Conservation (phyloP, 2,329 filamentous ascomycete species). For the Penicillium sp. region DNA sequence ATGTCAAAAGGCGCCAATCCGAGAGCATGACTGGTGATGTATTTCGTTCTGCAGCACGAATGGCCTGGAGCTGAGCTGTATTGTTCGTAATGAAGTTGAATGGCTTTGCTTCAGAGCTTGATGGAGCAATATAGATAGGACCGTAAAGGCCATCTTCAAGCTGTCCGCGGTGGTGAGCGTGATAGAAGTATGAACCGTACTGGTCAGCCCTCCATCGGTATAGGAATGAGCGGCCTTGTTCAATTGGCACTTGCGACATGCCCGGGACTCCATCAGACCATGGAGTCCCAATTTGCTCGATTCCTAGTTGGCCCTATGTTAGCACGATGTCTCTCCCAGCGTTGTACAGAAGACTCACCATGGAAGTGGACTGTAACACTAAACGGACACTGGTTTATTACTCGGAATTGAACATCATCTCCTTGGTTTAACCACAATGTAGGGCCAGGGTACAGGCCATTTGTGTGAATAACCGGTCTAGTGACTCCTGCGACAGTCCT, state of each 20-base stretch:
- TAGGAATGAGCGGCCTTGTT: slow-evolving; percentile 45
- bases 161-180: slow-evolving; percentile 53
- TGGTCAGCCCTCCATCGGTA: slow-evolving; percentile 55
- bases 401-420: slow-evolving; percentile 27
- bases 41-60: slow-evolving; percentile 48
- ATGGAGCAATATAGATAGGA: slow-evolving; percentile 47
- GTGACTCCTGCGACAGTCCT: slow-evolving; percentile 21
- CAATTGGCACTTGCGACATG: slow-evolving; percentile 51
- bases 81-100: slow-evolving; percentile 30
- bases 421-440: slow-evolving; percentile 24
- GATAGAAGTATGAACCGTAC: slow-evolving; percentile 59
- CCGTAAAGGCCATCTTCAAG: slow-evolving; percentile 59
- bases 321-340: neutral
- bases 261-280: slow-evolving; percentile 60
- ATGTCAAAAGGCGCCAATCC: slow-evolving; percentile 55
- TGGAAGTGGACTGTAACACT: slow-evolving; percentile 31
- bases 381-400: slow-evolving; percentile 28
- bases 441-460: slow-evolving; percentile 29
- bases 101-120: slow-evolving; percentile 22
- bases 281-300: slow-evolving; percentile 46
- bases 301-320: slow-evolving; percentile 14
- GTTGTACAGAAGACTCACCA: slow-evolving; percentile 14
- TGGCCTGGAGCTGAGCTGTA: slow-evolving; percentile 35
- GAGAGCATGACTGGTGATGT: slow-evolving; percentile 50
- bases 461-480: slow-evolving; percentile 25